Percentiles rank a stretch among this genome's conserved stretches.
Conservation (phyloP, 2,329 filamentous ascomycete genomes). For the Trichoderma endophyticum region DNA sequence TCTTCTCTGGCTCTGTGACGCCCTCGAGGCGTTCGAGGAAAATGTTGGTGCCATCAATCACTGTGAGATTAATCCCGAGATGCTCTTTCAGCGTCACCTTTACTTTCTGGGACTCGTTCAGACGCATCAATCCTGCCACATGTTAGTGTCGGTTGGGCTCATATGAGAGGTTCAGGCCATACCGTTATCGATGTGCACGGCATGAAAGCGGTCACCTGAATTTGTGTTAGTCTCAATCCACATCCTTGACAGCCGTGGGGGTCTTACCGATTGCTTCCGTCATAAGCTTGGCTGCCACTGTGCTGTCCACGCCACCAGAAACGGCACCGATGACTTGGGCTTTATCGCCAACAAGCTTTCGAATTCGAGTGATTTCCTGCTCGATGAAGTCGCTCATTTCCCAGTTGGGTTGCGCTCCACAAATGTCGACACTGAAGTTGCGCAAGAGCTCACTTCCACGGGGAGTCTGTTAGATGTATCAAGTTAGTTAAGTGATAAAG, state of each 20-base stretch:
- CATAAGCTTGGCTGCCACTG: slow-evolving; percentile 84
- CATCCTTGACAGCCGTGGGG: not conserved
- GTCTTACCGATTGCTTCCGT: slow-evolving; percentile 66
- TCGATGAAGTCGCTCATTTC: slow-evolving; percentile 80
- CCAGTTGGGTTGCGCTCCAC: slow-evolving; percentile 74
- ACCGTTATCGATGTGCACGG: slow-evolving; percentile 75
- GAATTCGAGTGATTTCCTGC: slow-evolving; percentile 76
- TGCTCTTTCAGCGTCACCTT: slow-evolving; percentile 74
- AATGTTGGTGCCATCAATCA: slow-evolving; percentile 72
- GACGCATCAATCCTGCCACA: slow-evolving; percentile 53
- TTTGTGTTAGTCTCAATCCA: not conserved
- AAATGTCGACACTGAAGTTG: slow-evolving; percentile 86
- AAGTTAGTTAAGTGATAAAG: slow-evolving; percentile 39
- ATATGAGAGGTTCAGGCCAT: not conserved
- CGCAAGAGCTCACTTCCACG: slow-evolving; percentile 64
- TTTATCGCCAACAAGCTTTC: slow-evolving; percentile 73
- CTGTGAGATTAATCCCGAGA: slow-evolving; percentile 85
- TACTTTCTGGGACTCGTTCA: slow-evolving; percentile 80
- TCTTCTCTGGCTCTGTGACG: slow-evolving; percentile 75
- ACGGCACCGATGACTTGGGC: slow-evolving; percentile 69
- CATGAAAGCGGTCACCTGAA: slow-evolving; percentile 31
- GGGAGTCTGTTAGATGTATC: slow-evolving; percentile 40
- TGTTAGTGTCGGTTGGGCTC: not conserved
- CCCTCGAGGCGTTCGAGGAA: slow-evolving; percentile 78
- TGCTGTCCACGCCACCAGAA: slow-evolving; percentile 81